Evolutionary conservation across 2,329 filamentous ascomycete species (phyloP), one percentile per base, ranked within the genome.

Genomic region (Harringtonia lauricola): DNA sequence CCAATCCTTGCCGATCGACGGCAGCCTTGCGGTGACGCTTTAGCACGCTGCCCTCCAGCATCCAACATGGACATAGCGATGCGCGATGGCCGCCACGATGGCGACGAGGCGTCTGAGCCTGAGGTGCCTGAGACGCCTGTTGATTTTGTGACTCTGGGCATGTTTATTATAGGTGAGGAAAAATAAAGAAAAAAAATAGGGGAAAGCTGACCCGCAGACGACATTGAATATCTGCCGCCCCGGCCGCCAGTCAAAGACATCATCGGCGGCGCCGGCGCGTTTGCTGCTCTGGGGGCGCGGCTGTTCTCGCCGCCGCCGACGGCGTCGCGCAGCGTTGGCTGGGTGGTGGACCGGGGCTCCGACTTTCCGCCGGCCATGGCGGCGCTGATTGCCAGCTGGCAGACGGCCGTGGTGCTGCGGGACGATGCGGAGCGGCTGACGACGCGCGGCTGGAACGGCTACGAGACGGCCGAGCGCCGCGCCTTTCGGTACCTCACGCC

Each of bases 381-480:
- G 39, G 57, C 70, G 2, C 68, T 75, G 36, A 79, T 98, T 51
- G 64, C 72, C 14, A 71, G 75, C 36, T 95, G 92, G 89, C 64
- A 79, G 15, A 95, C 89, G 1, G 76, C 76, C 7, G 84, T 77
- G 18, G 56, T 87, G 15, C 66, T 92, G 51, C 76, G 88, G 42
- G 65, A 76, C 39, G 79, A 84, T 43, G 67, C 70, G 1, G 61
- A 71, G 8, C 78, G 86, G 21, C 68, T 86, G 40, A 96, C 90
- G 3, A 98, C 92, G 0, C 78, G 87, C 37, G 89, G 84, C 37
- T 95, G 87, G 86, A 96, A 96, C 59, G 85, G 85, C 40, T 96
- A 96, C 58, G 72, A 76, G 28, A 71, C 77, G 42, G 39, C 38
- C 15, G 51, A 52, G 33, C 74, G 79, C 51, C 68, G 74, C 62